Conservation (phyloP, 495 filamentous ascomycete species). For the Collariella sp. region DNA sequence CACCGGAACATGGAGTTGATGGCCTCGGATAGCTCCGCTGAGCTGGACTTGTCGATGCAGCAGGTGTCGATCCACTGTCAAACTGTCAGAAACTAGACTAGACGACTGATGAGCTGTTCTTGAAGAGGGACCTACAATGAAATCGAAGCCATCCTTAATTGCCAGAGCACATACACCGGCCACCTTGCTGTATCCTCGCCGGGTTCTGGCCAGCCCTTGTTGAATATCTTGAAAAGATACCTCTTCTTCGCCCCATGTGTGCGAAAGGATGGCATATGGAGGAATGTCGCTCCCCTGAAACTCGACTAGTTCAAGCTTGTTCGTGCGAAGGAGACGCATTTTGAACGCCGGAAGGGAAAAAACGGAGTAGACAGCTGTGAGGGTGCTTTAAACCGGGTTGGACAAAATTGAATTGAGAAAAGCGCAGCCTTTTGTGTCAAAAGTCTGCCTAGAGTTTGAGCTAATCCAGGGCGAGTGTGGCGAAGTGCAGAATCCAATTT, state of each 20-base stretch:
- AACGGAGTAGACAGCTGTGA: too few relatives aligned
- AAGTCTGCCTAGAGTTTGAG: too few relatives aligned
- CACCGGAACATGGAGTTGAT: slow-evolving; percentile 43
- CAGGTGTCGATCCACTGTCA: slow-evolving; percentile 37
- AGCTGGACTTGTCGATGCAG: slow-evolving; percentile 39
- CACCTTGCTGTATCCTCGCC: slow-evolving; percentile 19
- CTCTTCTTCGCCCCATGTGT: background rate
- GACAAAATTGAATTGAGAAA: too few relatives aligned
- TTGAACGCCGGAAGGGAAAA: background rate
- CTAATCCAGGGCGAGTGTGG: too few relatives aligned
- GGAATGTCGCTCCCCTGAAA: slow-evolving; percentile 17
- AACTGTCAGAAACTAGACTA: background rate
- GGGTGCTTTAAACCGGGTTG: too few relatives aligned
- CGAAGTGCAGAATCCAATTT: too few relatives aligned
- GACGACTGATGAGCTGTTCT: background rate
- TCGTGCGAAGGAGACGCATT: slow-evolving; percentile 25
- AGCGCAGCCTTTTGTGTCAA: too few relatives aligned
- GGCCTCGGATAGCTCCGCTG: slow-evolving; percentile 35
- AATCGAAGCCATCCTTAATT: slow-evolving; percentile 14
- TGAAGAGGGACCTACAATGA: slow-evolving; percentile 34
- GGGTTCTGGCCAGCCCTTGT: background rate
- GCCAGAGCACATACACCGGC: slow-evolving; percentile 25
- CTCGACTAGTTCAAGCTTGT: slow-evolving; percentile 14
- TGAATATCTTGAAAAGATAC: background rate
- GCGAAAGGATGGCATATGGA: background rate